Conservation (phyloP, 2,329 filamentous ascomycete genomes). For the Xylaria hypoxylon region DNA sequence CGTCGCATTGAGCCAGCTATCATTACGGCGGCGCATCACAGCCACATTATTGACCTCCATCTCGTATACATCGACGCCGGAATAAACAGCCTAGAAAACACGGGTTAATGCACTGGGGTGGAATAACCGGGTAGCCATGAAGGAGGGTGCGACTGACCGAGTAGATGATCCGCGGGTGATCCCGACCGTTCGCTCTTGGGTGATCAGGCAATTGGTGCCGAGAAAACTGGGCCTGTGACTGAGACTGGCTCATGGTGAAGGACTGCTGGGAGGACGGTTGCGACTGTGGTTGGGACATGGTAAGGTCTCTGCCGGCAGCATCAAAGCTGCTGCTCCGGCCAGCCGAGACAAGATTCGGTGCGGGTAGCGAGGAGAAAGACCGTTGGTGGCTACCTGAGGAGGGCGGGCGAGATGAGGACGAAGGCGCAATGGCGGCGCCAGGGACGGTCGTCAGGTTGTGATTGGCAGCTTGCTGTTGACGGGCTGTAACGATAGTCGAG, state of each 20-base stretch:
- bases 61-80: constrained; percentile 95
- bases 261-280: constrained; percentile 66
- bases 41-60: constrained; percentile 96
- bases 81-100: constrained; percentile 79
- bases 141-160: constrained; percentile 57
- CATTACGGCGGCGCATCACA: constrained; percentile 94
- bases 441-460: constrained; percentile 19
- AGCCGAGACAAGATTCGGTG: constrained; percentile 18
- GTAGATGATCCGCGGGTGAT: constrained; percentile 67
- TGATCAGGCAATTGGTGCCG: constrained; percentile 58
- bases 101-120: constrained; percentile 36
- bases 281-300: constrained; percentile 58
- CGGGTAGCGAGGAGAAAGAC: constrained; percentile 36
- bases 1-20: constrained; percentile 97
- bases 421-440: constrained; percentile 24
- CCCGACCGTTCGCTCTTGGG: constrained; percentile 51
- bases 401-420: constrained; percentile 33
- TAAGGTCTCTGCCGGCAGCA: constrained; percentile 49
- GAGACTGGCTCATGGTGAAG: constrained; percentile 66
- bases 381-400: constrained; percentile 32
- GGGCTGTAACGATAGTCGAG: constrained; percentile 53
- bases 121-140: constrained; percentile 19
- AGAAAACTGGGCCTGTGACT: constrained; percentile 52
- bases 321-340: constrained; percentile 43
- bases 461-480: constrained; percentile 39